A percentile compares a stretch with the other conserved stretches of the same genome.
phyloP scores from a whole-genome alignment of 768 basidiomycete genomes.

The Megacollybia marginata region DNA sequence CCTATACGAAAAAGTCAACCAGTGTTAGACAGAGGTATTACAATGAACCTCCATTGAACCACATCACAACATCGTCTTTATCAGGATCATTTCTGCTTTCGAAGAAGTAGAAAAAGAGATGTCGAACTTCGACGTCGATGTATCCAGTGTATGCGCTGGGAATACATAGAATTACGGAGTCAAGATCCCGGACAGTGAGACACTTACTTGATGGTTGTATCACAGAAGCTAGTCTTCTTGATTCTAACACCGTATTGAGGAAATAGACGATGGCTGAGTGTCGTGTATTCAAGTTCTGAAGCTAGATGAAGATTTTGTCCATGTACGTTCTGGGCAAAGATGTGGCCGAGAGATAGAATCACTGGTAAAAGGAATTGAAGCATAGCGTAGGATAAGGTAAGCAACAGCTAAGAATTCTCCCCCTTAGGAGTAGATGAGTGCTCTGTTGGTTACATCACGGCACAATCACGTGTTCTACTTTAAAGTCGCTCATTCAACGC shows the following conservation, averaged over 20 bases:
- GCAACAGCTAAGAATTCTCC: no score
- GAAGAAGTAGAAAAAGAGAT: constrained; percentile 74
- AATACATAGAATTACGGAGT: background rate
- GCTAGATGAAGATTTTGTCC: background rate
- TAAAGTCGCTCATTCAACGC: no score
- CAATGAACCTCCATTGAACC: constrained; percentile 38
- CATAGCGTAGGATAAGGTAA: no score
- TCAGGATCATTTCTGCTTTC: constrained; percentile 58
- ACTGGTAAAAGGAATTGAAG: no score
- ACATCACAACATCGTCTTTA: constrained; percentile 55
- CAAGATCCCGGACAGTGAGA: background rate
- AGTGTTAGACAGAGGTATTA: background rate
- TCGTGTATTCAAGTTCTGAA: background rate
- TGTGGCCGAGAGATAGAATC: no score
- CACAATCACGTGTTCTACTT: no score
- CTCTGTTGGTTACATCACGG: no score
- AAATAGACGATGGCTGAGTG: background rate
- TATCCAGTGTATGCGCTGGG: constrained; percentile 56
- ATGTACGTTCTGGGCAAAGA: no score
- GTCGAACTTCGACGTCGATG: constrained; percentile 55
- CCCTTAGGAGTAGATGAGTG: no score
- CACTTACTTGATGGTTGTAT: background rate
- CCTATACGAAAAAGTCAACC: background rate
- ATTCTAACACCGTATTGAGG: background rate
- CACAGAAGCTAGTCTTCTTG: background rate